phyloP scores from a whole-genome alignment of 495 filamentous ascomycete genomes.

The Cercophora samala region DNA sequence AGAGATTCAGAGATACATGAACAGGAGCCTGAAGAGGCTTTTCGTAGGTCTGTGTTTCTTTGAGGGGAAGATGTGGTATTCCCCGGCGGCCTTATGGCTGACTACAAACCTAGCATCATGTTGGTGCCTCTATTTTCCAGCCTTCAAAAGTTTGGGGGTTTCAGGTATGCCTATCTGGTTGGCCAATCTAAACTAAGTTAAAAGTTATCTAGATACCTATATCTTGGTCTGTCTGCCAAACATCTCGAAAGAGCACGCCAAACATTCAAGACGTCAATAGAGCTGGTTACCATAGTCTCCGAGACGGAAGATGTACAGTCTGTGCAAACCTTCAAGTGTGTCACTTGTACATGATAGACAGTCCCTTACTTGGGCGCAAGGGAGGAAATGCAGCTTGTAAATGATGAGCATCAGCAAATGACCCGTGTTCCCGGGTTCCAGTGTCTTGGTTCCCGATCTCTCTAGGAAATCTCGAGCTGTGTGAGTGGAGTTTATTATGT shows the following conservation, averaged over 20 bases:
- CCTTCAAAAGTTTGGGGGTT: too few species aligned
- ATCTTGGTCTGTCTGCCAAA: too few species aligned
- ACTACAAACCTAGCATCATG: neutral
- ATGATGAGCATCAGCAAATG: neutral
- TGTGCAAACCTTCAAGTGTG: too few species aligned
- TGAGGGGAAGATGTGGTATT: neutral
- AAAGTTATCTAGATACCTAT: too few species aligned
- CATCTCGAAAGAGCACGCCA: too few species aligned
- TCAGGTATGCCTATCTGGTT: too few species aligned
- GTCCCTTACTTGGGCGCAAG: neutral
- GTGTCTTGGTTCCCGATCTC: neutral
- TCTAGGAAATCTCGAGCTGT: neutral
- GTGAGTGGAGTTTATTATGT: neutral
- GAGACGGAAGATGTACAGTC: too few species aligned
- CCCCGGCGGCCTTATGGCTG: neutral
- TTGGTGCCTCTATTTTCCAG: too few species aligned
- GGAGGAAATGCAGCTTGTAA: neutral
- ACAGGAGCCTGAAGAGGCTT: neutral
- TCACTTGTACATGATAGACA: neutral
- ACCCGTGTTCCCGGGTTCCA: neutral
- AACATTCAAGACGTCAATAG: too few species aligned
- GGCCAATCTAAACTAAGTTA: too few species aligned
- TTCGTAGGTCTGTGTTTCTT: neutral
- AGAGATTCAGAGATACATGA: neutral
- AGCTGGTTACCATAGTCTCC: too few species aligned